Percentiles rank a stretch among this genome's conserved stretches.
Conservation (phyloP, 805 yeast genomes). For the Kuraishia floccosa region DNA sequence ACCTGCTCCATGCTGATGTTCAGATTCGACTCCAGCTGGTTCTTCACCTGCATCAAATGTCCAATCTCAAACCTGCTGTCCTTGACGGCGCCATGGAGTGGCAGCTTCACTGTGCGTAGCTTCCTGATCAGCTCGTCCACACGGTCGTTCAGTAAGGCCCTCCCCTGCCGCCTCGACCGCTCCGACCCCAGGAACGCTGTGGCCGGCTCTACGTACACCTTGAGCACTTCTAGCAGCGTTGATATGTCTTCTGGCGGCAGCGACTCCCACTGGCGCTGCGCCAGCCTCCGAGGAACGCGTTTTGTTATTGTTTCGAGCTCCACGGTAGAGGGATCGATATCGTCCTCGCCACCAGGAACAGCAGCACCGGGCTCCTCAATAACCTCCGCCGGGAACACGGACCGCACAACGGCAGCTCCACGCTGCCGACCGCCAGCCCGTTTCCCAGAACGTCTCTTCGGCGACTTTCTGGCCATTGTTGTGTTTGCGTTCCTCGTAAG, state of each 20-base stretch:
- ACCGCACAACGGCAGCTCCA: no score
- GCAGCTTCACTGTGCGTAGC: constrained; percentile 1
- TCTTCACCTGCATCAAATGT: constrained; percentile 1
- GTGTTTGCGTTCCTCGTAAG: no score
- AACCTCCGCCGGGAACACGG: no score
- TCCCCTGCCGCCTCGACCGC: neutral
- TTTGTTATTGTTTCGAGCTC: constrained; percentile 1
- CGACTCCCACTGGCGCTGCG: constrained; percentile 1
- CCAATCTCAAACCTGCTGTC: constrained; percentile 1
- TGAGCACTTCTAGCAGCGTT: neutral
- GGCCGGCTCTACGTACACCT: constrained; percentile 1
- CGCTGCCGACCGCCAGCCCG: no score
- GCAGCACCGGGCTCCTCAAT: no score
- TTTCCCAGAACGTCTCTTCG: no score
- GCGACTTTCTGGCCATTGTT: no score
- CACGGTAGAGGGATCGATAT: neutral
- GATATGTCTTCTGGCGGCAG: neutral
- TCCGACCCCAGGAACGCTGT: neutral
- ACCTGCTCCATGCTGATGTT: constrained; percentile 2
- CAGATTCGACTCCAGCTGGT: constrained; percentile 1
- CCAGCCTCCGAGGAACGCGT: neutral
- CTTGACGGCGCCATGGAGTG: neutral
- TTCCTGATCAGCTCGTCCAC: neutral
- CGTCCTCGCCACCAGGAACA: neutral
- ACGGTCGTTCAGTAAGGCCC: neutral